phyloP scores from a whole-genome alignment of 2,329 filamentous ascomycete genomes.

The Exophiala phaeomuriformis region DNA sequence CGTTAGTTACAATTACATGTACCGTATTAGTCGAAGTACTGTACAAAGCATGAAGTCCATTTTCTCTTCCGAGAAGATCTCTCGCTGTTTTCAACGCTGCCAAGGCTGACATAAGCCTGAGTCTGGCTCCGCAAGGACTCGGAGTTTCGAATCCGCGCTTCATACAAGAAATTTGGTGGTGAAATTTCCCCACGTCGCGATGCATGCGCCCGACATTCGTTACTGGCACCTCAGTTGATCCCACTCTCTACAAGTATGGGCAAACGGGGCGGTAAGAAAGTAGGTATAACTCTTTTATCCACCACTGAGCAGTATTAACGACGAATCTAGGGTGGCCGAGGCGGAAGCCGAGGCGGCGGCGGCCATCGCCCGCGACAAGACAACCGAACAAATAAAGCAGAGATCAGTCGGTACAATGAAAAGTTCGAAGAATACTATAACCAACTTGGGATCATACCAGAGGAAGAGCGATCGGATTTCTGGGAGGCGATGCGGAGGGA shows the following conservation, averaged over 20 bases:
- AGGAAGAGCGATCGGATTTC: constrained; percentile 70
- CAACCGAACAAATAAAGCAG: constrained; percentile 46
- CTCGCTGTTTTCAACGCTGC: background rate
- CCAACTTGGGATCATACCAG: constrained; percentile 63
- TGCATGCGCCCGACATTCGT: background rate
- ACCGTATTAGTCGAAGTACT: too few relatives aligned
- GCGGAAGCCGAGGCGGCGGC: constrained; percentile 37
- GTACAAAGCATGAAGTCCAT: background rate
- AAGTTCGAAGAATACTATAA: constrained; percentile 85
- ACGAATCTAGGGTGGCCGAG: constrained; percentile 30
- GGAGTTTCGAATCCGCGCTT: background rate
- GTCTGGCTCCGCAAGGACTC: background rate
- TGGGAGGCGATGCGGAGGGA: constrained; percentile 79
- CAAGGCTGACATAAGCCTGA: background rate
- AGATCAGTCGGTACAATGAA: constrained; percentile 71
- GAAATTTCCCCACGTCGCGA: constrained; percentile 8
- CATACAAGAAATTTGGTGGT: background rate
- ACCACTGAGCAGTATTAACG: background rate
- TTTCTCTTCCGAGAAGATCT: background rate
- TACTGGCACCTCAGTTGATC: background rate
- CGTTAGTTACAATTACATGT: too few relatives aligned
- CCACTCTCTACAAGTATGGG: constrained; percentile 25
- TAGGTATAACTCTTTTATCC: constrained; percentile 13
- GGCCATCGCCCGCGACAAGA: constrained; percentile 30
- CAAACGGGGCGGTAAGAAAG: constrained; percentile 30